These are phyloP conservation scores for Ajuga reptans DNA, from an alignment of 305 asterid species.

Conservation along the genomic window DNA sequence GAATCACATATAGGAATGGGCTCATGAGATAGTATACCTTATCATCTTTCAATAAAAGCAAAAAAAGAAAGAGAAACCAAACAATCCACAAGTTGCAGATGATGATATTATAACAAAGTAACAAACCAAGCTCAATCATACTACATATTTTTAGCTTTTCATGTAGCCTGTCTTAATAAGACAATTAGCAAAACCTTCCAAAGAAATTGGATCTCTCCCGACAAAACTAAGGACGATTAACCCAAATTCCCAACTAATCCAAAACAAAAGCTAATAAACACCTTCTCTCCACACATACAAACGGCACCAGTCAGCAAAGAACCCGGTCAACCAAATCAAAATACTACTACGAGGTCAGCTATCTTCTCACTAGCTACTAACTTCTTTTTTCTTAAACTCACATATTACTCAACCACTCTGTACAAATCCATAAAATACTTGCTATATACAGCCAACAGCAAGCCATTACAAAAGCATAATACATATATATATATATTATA, in stretches of 20 bases:
- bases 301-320: constrained; percentile 26
- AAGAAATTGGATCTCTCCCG: constrained; percentile 38
- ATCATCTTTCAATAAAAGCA: not conserved
- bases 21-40: not conserved
- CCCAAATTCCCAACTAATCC: constrained; percentile 33
- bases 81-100: not conserved
- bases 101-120: constrained; percentile 19
- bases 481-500: not conserved
- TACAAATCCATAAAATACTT: constrained; percentile 37
- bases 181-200: constrained; percentile 26
- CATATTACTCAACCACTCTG: constrained; percentile 45
- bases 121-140: constrained; percentile 31
- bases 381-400: constrained; percentile 21
- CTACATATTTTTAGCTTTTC: constrained; percentile 11
- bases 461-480: constrained; percentile 29
- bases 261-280: constrained; percentile 30
- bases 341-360: constrained; percentile 40
- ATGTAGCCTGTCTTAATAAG: constrained; percentile 15
- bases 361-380: constrained; percentile 35
- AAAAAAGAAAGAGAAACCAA: not conserved
- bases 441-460: constrained; percentile 41
- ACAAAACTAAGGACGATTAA: constrained; percentile 43
- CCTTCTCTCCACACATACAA: constrained; percentile 23
- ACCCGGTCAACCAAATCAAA: constrained; percentile 29
- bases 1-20: not conserved